Evolutionary conservation across 352 stramenopile species (phyloP).

Genomic region (Pythium guiyangense): DNA sequence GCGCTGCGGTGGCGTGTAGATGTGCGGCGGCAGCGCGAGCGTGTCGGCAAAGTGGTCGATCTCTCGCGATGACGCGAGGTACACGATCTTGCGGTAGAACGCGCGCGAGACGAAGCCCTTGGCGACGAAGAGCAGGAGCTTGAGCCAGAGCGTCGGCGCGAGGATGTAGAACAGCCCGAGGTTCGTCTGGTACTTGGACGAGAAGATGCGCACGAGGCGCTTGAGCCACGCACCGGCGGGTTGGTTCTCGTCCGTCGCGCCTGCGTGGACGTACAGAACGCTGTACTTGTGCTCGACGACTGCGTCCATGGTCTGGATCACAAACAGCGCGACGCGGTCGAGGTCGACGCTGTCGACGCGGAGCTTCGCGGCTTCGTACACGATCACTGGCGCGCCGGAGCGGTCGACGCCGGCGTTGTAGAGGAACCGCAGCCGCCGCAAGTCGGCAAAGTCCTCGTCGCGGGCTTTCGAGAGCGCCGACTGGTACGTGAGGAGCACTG

Average conservation of each 20-base stretch:
- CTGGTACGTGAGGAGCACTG: too few species aligned
- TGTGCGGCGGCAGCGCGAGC: slow-evolving; percentile 42
- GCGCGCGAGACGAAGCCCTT: slow-evolving; percentile 53
- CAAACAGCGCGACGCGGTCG: slow-evolving; percentile 69
- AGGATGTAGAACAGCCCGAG: slow-evolving; percentile 81
- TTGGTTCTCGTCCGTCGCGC: slow-evolving; percentile 44
- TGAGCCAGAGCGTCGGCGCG: slow-evolving; percentile 67
- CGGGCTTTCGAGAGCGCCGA: slow-evolving; percentile 39
- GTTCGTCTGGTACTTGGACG: slow-evolving; percentile 48
- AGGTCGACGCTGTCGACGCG: slow-evolving; percentile 39
- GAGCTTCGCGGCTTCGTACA: slow-evolving; percentile 62
- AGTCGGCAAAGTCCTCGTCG: slow-evolving; percentile 50
- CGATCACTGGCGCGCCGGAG: slow-evolving; percentile 57
- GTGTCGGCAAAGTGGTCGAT: slow-evolving; percentile 43
- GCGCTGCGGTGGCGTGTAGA: too few species aligned
- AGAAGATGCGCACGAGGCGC: slow-evolving; percentile 55
- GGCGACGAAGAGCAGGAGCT: slow-evolving; percentile 62
- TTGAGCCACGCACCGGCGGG: slow-evolving; percentile 63
- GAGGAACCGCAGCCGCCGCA: slow-evolving; percentile 50
- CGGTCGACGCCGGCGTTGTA: slow-evolving; percentile 70
- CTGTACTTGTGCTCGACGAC: slow-evolving; percentile 57
- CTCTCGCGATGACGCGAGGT: slow-evolving; percentile 41
- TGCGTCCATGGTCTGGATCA: slow-evolving; percentile 60
- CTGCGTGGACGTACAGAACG: slow-evolving; percentile 61
- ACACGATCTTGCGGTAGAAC: slow-evolving; percentile 82